Evolutionary conservation across 192 early-diverging fungal genomes (phyloP).

Genomic region (Haplosporangium gracile): DNA sequence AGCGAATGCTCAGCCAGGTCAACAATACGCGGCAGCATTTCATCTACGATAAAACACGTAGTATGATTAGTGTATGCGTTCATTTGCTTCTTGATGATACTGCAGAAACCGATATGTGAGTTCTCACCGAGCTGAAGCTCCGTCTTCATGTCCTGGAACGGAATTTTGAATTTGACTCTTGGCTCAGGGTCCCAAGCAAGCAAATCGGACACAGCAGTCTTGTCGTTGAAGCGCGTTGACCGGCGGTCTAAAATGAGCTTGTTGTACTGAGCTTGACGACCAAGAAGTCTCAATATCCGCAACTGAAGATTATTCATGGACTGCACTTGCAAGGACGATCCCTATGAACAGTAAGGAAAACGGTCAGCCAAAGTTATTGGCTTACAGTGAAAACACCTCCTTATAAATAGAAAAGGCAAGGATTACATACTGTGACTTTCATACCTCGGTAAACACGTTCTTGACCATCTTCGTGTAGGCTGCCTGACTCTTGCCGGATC

Average conservation of each 20-base stretch:
- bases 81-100: neutral
- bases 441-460: constrained; percentile 18
- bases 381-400: neutral
- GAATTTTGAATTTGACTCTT: constrained; percentile 68
- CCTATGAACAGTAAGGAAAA: constrained; percentile 10
- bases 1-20: constrained; percentile 81
- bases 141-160: constrained; percentile 76
- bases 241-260: constrained; percentile 52
- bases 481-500: neutral
- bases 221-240: neutral
- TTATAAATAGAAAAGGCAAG: neutral
- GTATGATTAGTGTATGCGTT: neutral
- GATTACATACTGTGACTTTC: neutral
- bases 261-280: constrained; percentile 72
- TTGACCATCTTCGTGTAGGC: constrained; percentile 25
- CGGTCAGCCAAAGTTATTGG: neutral
- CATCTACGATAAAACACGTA: constrained; percentile 59
- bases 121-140: constrained; percentile 74
- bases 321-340: constrained; percentile 28
- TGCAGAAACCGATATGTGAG: no score
- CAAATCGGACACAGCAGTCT: constrained; percentile 41
- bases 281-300: constrained; percentile 72
- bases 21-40: constrained; percentile 81
- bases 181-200: constrained; percentile 81
- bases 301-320: constrained; percentile 68